Evolutionary conservation across 345 rosid species (phyloP), one percentile per base, ranked within the genome.

Genomic region (Anacardium occidentale): DNA sequence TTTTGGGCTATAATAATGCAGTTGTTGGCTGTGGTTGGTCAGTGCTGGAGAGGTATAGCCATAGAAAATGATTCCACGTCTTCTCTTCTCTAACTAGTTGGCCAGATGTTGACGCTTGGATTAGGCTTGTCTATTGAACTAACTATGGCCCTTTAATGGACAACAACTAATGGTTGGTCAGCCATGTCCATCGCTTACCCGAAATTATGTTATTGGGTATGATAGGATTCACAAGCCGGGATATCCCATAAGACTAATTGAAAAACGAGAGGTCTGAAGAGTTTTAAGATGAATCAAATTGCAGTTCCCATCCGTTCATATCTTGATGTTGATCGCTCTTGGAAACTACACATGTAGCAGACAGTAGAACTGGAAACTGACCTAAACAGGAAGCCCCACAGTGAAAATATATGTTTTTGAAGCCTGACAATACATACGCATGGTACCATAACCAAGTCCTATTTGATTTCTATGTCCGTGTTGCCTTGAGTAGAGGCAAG

Each of bases 401-500:
- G 9, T 6, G 42, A 7, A 37, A 6, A 37, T 5, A 37, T 37
- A 7, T 37, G 4, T 34, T 32, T 2, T 5, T 32, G 37, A 32
- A 2, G 37, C 37, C 2, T 32, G 37, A 32, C 37, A 3, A 32
- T n/a, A n/a, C n/a, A n/a, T n/a, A 29, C 32, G 3, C 2, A 29
- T 1, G 1, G 32, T 29, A 29, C 3, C 42, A 37, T 37, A 37
- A 37, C 42, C 8, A 37, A 37, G 42, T 37, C 42, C 60, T 22
- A 61, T 3, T n/a, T 11, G 24, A 62, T 21, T n/a, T n/a, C n/a
- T n/a, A n/a, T n/a, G n/a, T n/a, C n/a, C n/a, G n/a, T n/a, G n/a
- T 68, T 17, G 55, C 73, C 53, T 44, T 12, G 55, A 21, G 22
- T 53, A 5, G 50, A 22, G 64, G 73, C 64, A 69, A 57, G 6